A percentile compares a stretch with the other conserved stretches of the same genome.
These are phyloP conservation scores for Volvox reticuliferus DNA, from an alignment of 139 green algal genomes.

Conservation along the genomic window DNA sequence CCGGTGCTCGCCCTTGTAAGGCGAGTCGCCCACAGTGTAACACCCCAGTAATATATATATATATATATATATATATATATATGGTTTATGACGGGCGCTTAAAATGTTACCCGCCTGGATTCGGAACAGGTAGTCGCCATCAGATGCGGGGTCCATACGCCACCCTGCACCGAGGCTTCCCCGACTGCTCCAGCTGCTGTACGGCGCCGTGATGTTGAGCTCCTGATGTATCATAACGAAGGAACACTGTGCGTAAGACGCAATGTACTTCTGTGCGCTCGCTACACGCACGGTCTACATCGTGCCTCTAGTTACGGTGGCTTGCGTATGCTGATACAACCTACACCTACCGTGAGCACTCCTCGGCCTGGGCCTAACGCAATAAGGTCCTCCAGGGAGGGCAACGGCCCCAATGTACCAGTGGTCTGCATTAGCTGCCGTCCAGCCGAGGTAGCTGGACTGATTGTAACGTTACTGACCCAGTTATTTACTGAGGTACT, in stretches of 20 bases:
- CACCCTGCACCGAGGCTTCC: neutral
- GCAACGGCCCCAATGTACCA: neutral
- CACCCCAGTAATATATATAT: too few species aligned
- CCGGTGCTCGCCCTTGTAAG: too few species aligned
- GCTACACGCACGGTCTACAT: neutral
- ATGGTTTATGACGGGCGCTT: too few species aligned
- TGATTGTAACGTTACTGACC: neutral
- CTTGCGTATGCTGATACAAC: too few species aligned
- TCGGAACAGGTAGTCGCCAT: conserved; percentile 4
- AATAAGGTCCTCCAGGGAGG: too few species aligned
- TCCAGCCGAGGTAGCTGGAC: neutral
- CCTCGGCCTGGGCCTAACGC: too few species aligned
- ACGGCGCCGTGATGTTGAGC: neutral
- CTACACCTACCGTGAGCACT: too few species aligned
- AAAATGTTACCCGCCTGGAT: too few species aligned
- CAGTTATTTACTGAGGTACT: neutral
- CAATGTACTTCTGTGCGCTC: neutral
- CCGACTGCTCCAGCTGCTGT: neutral
- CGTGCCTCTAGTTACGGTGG: too few species aligned
- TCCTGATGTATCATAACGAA: neutral
- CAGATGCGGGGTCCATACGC: neutral
- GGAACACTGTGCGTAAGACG: neutral
- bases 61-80: too few species aligned
- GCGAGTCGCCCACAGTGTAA: too few species aligned
- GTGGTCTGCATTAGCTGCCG: neutral